Conservation (phyloP, 257 asterid species). For the Henckelia pumila region DNA sequence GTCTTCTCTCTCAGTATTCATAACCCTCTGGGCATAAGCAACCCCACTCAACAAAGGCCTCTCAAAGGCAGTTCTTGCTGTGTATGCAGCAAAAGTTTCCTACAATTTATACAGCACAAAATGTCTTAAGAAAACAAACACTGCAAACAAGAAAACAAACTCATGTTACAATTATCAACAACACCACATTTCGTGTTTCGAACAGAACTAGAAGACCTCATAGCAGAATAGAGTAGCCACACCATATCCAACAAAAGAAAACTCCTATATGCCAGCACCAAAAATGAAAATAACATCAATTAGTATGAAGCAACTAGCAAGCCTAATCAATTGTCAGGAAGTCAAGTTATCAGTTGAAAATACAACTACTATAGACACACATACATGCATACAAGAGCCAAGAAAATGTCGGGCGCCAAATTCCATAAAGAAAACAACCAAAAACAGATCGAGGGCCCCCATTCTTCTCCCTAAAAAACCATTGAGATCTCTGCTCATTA, state of each 20-base stretch:
- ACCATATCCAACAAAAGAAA: neutral
- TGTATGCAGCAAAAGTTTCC: slow-evolving; percentile 89
- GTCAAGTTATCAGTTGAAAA: neutral
- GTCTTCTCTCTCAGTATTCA: slow-evolving; percentile 60
- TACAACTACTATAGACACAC: neutral
- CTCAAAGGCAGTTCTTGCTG: slow-evolving; percentile 88
- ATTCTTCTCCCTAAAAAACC: neutral
- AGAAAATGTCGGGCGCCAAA: neutral
- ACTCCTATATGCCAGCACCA: neutral
- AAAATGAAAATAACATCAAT: neutral
- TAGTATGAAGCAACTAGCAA: neutral
- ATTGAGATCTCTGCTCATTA: neutral
- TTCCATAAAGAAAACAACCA: neutral
- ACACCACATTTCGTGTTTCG: neutral
- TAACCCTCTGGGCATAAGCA: slow-evolving; percentile 87
- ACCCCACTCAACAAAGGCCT: slow-evolving; percentile 94
- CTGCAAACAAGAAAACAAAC: neutral
- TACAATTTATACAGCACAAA: slow-evolving; percentile 30
- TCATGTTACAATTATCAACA: too few relatives aligned
- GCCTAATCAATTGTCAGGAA: too few relatives aligned
- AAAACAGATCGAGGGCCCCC: neutral
- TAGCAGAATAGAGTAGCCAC: neutral
- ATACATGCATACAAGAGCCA: neutral
- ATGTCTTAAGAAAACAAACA: neutral
- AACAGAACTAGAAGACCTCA: neutral